These are phyloP conservation scores for Neonectria sp. DNA, from an alignment of 2,329 filamentous ascomycete genomes.

Conservation along the genomic window DNA sequence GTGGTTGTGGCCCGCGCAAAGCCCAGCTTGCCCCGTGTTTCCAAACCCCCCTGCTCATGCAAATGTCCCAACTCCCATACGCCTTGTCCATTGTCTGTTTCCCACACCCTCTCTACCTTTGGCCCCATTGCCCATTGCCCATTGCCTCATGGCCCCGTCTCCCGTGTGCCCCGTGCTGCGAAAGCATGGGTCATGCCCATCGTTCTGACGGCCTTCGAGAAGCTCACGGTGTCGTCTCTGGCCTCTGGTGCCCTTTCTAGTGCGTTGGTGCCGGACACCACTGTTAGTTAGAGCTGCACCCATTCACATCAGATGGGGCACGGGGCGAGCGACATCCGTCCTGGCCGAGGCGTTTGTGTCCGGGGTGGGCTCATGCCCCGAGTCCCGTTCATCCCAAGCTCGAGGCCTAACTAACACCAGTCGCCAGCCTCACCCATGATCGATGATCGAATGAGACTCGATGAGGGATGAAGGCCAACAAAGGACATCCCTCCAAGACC, in stretches of 20 bases:
- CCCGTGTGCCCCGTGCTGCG: constrained; percentile 44
- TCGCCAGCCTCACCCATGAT: constrained; percentile 27
- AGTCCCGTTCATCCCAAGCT: constrained; percentile 29
- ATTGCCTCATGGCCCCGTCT: constrained; percentile 40
- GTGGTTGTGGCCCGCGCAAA: constrained; percentile 11
- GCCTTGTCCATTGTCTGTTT: constrained; percentile 11
- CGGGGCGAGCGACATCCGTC: constrained; percentile 6
- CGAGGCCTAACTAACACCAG: constrained; percentile 2
- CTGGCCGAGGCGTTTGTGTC: constrained; percentile 18
- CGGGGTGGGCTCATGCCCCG: constrained; percentile 22
- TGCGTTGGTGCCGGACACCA: background rate
- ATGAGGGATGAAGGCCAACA: constrained; percentile 16
- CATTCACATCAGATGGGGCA: constrained; percentile 13
- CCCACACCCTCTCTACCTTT: background rate
- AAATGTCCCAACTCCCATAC: constrained; percentile 26
- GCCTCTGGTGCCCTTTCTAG: constrained; percentile 19
- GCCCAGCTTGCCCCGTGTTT: constrained; percentile 31
- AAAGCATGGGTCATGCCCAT: constrained; percentile 40
- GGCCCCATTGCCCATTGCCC: constrained; percentile 40
- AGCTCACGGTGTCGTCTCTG: constrained; percentile 32
- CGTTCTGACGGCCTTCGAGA: constrained; percentile 50
- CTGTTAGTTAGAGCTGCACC: background rate
- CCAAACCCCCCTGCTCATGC: constrained; percentile 26
- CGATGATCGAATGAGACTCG: constrained; percentile 8
- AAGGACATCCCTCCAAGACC: constrained; percentile 17